Evolutionary conservation across 352 stramenopile species (phyloP), one percentile per base, ranked within the genome.

Genomic region (Hyaloperonospora arabidopsidis): DNA sequence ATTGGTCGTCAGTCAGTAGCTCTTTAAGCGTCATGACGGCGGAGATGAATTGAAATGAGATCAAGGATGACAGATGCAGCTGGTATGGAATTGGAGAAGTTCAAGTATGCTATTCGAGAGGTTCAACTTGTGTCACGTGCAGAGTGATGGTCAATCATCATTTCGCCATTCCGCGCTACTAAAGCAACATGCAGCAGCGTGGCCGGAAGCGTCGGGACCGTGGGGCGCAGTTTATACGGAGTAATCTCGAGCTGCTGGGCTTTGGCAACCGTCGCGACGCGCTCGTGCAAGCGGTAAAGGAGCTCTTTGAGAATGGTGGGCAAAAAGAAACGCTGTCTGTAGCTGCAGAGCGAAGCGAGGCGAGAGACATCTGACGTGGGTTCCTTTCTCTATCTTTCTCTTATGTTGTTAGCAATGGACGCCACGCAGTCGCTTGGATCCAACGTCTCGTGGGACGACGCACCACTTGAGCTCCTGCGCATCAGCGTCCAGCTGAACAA

Each of bases 261-360:
- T 92, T 92, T 51, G 79, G 74, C 10, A 79, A 54, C 15, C 52
- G 61, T 40, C 64, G 61, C 22, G 72, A 86, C 28, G 82, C 79
- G 44, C 60, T 92, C 8, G 70, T 90, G 13, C 82, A 92, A 59
- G 69, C 74, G 10, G 74, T 86, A 10, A 90, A 90, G 52, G 82
- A 92, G 60, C 67, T 92, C 44, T 87, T 90, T 21, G 82, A 92
- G 55, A 92, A 92, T 54, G 77, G 81, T 89, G 25, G 29, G n/a
- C n/a, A n/a, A n/a, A n/a, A n/a, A n/a, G n/a, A n/a, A n/a, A n/a
- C n/a, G n/a, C n/a, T n/a, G n/a, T n/a, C n/a, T n/a, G n/a, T n/a
- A n/a, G n/a, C n/a, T n/a, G n/a, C n/a, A n/a, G n/a, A n/a, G 32
- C 54, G 14, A 45, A 23, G 46, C 5, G 21, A 34, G 12, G 48